Evolutionary conservation across 1,284 basidiomycete genomes (phyloP).

Genomic region (Microbotryomycetes sp.): DNA sequence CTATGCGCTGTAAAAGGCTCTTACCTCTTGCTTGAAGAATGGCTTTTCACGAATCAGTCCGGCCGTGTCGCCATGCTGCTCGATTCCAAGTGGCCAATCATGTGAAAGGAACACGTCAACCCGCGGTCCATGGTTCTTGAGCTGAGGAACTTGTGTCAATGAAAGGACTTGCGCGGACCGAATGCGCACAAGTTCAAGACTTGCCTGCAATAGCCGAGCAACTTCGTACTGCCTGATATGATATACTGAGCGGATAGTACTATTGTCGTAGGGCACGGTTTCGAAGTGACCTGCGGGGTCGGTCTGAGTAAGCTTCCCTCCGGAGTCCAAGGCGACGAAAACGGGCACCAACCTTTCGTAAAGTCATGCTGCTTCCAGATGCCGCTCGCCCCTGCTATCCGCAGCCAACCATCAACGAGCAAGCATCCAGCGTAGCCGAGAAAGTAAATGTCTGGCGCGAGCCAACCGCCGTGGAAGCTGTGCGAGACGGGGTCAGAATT

Average conservation of each 20-base stretch:
- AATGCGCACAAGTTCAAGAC: constrained; percentile 32
- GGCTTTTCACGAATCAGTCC: constrained; percentile 68
- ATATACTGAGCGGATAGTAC: constrained; percentile 74
- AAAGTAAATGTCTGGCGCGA: constrained; percentile 95
- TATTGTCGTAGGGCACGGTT: constrained; percentile 57
- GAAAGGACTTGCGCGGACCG: not conserved
- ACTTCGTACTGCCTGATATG: constrained; percentile 85
- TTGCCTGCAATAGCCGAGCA: constrained; percentile 66
- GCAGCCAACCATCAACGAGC: constrained; percentile 67
- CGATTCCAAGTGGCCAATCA: constrained; percentile 90
- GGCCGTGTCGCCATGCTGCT: constrained; percentile 64
- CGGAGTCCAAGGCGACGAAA: constrained; percentile 5
- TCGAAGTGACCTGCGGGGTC: constrained; percentile 57
- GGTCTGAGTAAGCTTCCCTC: not conserved
- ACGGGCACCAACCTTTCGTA: constrained; percentile 50
- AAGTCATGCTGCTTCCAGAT: constrained; percentile 86
- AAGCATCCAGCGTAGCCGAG: constrained; percentile 87
- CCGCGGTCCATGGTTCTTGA: constrained; percentile 22
- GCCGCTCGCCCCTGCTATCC: constrained; percentile 83
- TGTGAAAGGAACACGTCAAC: constrained; percentile 80
- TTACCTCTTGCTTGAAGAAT: constrained; percentile 66
- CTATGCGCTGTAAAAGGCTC: constrained; percentile 12
- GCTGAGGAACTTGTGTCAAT: constrained; percentile 4
- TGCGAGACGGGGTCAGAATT: not conserved
- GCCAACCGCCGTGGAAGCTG: constrained; percentile 89